Base-by-base conservation (phyloP, 306 rosid genomes). In the Luffa aegyptiaca region DNA sequence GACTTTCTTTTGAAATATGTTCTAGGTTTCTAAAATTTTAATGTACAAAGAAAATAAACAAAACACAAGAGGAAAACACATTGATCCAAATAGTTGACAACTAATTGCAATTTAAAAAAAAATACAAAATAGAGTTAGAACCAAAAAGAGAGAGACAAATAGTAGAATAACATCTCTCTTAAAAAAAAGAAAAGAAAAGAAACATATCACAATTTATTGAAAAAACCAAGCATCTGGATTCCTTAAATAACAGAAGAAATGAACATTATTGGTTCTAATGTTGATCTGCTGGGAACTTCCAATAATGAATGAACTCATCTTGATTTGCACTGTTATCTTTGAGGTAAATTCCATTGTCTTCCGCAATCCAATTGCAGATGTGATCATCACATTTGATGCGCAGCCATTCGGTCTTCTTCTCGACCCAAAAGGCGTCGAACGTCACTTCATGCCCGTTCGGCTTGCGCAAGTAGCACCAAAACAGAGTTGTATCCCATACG, bases 381-480 rank as follows among this genome's bases (percentile, higher is more conserved):
- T 39, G 6, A 9, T 2, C 10, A 2, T 70, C 10, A 55, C 82
- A 82, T 21, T 49, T 78, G 10, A 9, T 2, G 26, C 42, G 45
- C 3, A 82, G 66, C 85, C 82, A 82, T 2, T 1, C 14, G 18
- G 53, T 63, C 8, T 12, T 8, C 65, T 45, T 51, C 53, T 82
- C 82, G 21, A n/a, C 35, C 81, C 81, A 75, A 16, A 80, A 80
- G 49, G 66, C 81, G 6, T 75, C 68, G 9, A 84, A 84, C 5
- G 14, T 2, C 3, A 66, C 21, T 41, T 70, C 36, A 3, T 80
- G 73, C 5, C 16, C 70, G 1, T 53, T 41, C 5, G 64, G 41
- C 53, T 45, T 64, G 4, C 35, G 6, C 26, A 64, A 8, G 53
- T 84, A 48, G 55, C 86, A 84, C 80, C 72, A 81, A 20, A 37